Base-by-base conservation (phyloP, 1,284 basidiomycete genomes). In the Irpex rosettiformis region DNA sequence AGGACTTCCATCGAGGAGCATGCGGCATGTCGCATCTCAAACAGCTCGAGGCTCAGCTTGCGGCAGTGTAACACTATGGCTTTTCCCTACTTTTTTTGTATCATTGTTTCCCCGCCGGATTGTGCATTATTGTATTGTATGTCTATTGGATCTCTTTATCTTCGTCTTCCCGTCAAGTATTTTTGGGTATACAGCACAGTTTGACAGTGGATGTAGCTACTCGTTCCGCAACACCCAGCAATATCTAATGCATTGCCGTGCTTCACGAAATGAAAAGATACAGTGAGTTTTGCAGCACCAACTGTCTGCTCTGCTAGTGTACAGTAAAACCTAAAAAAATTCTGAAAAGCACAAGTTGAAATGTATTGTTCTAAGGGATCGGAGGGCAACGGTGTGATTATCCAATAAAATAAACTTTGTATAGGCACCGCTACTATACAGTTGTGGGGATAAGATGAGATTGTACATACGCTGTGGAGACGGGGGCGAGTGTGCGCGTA, bases 1-100 rank as follows among this genome's bases (percentile, higher is more conserved):
- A 67, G 54, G 75, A 79, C 59, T 82, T 77, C 67, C 69, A 76
- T 55, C 73, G 68, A 54, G 83, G 84, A 0, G 84, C 82, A 2
- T 86, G 84, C 66, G 78, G 78, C 7, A 73, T 85, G 67, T 69
- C 66, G 1, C 86, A 88, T 70, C 71, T 88, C 64, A 83, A 82
- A 61, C 57, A 76, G 18, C 68, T 88, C 47, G 82, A 85, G 56
- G 59, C 64, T 4, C 65, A 68, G 54, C 25, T 43, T 27, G 18
- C 54, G 25, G 1, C 21, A 11, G 48, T 52, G 25, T 56, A 21
- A 13, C 28, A 18, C 4, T 8, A 37, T 18, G 16, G 10, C 11
- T 4, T 37, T 37, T 11, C 16, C 33, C 33, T 37, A 16, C 33
- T 37, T 37, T 37, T 24, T 21, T 13, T 29, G 40, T 54, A 37